phyloP scores from a whole-genome alignment of 148 eudicot genomes.

The Cornus controversa region DNA sequence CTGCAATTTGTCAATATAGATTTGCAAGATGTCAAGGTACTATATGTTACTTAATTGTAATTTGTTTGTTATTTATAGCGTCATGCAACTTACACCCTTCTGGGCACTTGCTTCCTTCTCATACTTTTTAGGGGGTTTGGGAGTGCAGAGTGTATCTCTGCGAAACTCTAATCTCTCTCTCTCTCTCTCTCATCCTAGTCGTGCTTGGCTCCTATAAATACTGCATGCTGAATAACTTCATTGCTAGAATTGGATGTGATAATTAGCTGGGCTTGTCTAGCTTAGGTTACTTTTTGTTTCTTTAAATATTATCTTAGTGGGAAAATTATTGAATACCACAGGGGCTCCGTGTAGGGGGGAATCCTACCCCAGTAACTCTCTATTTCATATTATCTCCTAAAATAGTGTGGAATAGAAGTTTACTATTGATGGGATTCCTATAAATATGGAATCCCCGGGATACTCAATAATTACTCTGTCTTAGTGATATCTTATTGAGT shows the following conservation, averaged over 20 bases:
- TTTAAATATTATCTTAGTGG: background rate
- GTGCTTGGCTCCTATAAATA: too few relatives aligned
- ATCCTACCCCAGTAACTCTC: too few relatives aligned
- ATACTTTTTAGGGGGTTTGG: background rate
- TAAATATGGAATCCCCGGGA: too few relatives aligned
- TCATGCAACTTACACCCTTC: background rate
- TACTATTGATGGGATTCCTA: too few relatives aligned
- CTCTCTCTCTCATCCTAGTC: background rate
- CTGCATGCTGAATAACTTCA: background rate
- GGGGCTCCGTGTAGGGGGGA: too few relatives aligned
- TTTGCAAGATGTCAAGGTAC: slow-evolving; percentile 96
- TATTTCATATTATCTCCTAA: too few relatives aligned
- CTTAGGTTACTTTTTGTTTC: background rate
- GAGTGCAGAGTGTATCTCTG: background rate
- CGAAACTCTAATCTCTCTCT: too few relatives aligned
- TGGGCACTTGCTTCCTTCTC: background rate
- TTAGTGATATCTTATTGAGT: background rate
- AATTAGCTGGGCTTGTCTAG: background rate
- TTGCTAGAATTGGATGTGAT: background rate
- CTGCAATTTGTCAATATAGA: slow-evolving; percentile 91
- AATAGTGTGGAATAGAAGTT: too few relatives aligned
- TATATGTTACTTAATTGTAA: background rate
- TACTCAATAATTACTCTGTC: too few relatives aligned
- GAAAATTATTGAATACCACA: too few relatives aligned
- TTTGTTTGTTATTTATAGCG: background rate